Conservation (phyloP, 495 filamentous ascomycete species). For the Penicillium taxi region DNA sequence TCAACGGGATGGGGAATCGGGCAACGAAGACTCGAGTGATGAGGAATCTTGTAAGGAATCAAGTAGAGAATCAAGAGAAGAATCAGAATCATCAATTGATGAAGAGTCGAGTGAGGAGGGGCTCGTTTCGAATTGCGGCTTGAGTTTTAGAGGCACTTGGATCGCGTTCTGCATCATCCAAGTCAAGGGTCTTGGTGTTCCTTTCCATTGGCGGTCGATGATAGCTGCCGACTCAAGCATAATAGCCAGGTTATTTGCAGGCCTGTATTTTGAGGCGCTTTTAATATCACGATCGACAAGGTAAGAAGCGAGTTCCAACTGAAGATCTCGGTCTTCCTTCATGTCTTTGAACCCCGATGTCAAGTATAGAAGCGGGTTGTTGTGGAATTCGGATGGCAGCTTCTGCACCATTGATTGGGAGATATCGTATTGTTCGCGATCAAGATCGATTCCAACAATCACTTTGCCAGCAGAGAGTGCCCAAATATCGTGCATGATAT, state of each 20-base stretch:
- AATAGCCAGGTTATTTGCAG: constrained; percentile 14
- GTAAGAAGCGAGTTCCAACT: constrained; percentile 17
- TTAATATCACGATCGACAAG: constrained; percentile 26
- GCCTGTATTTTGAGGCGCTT: constrained; percentile 7
- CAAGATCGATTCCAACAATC: constrained; percentile 29
- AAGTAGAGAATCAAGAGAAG: background rate
- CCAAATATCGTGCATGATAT: constrained; percentile 17
- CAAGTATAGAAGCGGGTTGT: constrained; percentile 20
- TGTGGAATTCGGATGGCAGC: constrained; percentile 25
- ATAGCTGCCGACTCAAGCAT: constrained; percentile 28
- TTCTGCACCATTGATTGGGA: constrained; percentile 5
- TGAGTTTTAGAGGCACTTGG: constrained; percentile 11
- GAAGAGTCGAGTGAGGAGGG: too few species aligned
- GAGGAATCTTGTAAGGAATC: background rate
- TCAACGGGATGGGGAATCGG: background rate
- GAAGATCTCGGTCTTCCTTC: constrained; percentile 18
- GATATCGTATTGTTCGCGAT: constrained; percentile 8
- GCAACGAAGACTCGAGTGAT: background rate
- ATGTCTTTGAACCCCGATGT: constrained; percentile 7
- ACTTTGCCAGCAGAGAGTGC: constrained; percentile 28
- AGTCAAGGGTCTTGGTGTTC: constrained; percentile 14
- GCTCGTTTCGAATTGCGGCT: background rate
- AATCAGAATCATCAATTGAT: background rate
- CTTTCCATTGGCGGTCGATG: constrained; percentile 27
- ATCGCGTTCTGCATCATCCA: constrained; percentile 32